These are phyloP conservation scores for Fusarium temperatum DNA, from an alignment of 2,329 filamentous ascomycete genomes.

Conservation along the genomic window DNA sequence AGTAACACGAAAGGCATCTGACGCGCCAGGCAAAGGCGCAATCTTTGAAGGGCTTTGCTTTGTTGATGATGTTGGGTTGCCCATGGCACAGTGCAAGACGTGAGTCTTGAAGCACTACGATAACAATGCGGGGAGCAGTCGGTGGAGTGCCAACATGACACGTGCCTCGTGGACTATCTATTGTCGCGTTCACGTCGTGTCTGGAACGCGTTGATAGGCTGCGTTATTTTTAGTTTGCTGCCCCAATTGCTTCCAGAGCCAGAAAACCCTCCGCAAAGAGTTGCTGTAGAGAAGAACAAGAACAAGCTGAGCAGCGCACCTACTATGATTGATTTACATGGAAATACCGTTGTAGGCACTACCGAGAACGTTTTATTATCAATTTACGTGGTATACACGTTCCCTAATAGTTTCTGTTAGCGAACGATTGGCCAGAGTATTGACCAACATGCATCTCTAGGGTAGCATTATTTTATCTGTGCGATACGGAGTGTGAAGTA, in stretches of 20 bases:
- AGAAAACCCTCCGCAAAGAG: rapidly evolving
- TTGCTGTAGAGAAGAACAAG: too few species aligned
- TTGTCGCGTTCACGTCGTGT: neutral
- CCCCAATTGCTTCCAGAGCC: rapidly evolving
- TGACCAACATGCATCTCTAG: neutral
- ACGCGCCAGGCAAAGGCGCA: too few species aligned
- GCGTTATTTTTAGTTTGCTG: neutral
- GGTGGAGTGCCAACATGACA: too few species aligned
- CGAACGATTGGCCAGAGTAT: neutral
- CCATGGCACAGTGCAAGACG: too few species aligned
- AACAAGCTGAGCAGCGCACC: rapidly evolving
- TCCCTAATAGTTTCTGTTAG: too few species aligned
- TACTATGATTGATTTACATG: neutral
- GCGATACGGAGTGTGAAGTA: neutral
- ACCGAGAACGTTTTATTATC: rapidly evolving
- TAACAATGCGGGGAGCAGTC: too few species aligned
- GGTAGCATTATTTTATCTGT: neutral
- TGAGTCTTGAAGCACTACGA: too few species aligned
- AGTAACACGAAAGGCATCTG: too few species aligned
- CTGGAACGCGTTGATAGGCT: rapidly evolving
- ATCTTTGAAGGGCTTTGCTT: too few species aligned
- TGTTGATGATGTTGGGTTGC: too few species aligned
- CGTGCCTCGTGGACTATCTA: neutral
- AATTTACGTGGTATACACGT: rapidly evolving
- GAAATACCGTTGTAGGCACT: rapidly evolving